A percentile compares a stretch with the other conserved stretches of the same genome.
Conservation (phyloP, 2,329 filamentous ascomycete genomes). For the Apiospora malaysiana region DNA sequence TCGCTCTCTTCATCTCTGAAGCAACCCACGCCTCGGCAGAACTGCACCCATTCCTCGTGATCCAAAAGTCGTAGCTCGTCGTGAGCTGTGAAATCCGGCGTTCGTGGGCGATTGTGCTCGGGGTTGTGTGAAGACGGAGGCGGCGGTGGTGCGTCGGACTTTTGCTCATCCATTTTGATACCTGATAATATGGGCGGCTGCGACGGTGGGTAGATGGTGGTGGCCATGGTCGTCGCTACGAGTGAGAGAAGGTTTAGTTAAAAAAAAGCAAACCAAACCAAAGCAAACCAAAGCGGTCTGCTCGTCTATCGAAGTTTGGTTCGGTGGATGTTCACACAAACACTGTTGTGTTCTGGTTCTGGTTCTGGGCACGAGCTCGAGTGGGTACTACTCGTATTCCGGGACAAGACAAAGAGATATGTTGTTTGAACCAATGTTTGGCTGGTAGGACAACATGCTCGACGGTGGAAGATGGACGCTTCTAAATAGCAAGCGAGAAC, state of each 20-base stretch:
- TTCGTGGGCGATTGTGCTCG: constrained; percentile 13
- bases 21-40: constrained; percentile 55
- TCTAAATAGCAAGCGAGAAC: background rate
- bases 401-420: background rate
- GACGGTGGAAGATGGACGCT: background rate
- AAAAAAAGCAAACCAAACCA: background rate
- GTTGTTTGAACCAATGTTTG: background rate
- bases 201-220: constrained; percentile 21
- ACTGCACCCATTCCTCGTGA: constrained; percentile 50
- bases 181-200: constrained; percentile 13
- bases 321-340: background rate
- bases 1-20: constrained; percentile 52
- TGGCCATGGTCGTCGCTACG: constrained; percentile 18
- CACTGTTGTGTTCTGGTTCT: background rate
- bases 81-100: background rate
- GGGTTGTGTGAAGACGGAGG: background rate
- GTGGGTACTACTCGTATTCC: background rate
- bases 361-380: background rate
- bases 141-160: background rate
- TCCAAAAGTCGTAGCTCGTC: constrained; percentile 46
- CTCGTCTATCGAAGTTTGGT: background rate
- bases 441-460: background rate
- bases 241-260: background rate
- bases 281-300: background rate
- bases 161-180: constrained; percentile 10